phyloP scores from a whole-genome alignment of 2,329 filamentous ascomycete species.

The Colletotrichum truncatum region DNA sequence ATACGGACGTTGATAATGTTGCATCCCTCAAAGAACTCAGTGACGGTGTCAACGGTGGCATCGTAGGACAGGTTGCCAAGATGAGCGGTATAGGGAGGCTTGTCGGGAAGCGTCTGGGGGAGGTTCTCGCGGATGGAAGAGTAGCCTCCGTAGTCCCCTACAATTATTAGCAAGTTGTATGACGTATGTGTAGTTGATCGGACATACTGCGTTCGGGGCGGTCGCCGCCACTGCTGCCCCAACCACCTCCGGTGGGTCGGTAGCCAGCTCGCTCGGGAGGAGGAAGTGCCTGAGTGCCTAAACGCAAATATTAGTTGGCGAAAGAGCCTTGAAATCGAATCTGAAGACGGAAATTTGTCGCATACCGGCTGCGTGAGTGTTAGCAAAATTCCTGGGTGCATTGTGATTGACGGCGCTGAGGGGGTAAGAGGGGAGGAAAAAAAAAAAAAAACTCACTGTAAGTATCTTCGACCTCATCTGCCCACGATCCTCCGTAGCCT shows the following conservation, averaged over 20 bases:
- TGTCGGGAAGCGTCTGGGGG: constrained; percentile 72
- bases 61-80: constrained; percentile 97
- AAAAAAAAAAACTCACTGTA: constrained; percentile 66
- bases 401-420: not conserved
- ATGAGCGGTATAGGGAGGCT: constrained; percentile 95
- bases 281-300: constrained; percentile 67
- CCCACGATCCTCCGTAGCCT: constrained; percentile 85
- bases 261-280: constrained; percentile 53
- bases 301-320: constrained; percentile 1
- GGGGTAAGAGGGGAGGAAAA: too few species aligned
- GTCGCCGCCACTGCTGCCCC: constrained; percentile 45
- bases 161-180: not conserved
- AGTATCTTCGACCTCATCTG: constrained; percentile 97
- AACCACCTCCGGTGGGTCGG: constrained; percentile 39
- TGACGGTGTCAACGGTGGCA: constrained; percentile 83
- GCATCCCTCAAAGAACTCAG: constrained; percentile 86
- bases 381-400: constrained; percentile 33
- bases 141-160: constrained; percentile 29
- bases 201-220: constrained; percentile 51
- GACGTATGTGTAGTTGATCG: not conserved
- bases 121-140: constrained; percentile 64
- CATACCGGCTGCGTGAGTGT: constrained; percentile 47
- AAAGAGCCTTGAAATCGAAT: not conserved
- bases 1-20: constrained; percentile 91
- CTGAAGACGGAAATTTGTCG: constrained; percentile 22